Evolutionary conservation across 1,139 yeast species (phyloP).

Genomic region (Blastobotrys proliferans): DNA sequence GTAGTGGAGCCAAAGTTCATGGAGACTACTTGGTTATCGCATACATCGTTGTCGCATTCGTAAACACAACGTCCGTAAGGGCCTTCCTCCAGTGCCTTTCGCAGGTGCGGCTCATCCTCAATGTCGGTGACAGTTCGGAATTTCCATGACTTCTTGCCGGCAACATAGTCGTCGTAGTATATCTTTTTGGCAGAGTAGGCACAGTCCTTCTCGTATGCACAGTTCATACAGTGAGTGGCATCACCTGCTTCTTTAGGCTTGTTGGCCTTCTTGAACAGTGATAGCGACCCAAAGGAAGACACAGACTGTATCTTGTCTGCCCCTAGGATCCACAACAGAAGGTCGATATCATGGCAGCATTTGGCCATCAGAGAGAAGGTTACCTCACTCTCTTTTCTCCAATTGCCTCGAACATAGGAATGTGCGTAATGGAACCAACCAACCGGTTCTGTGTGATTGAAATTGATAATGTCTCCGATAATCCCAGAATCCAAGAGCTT

Average conservation of each 20-base stretch:
- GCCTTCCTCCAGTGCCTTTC: constrained; percentile 23
- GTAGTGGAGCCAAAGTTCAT: constrained; percentile 26
- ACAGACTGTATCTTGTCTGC: constrained; percentile 23
- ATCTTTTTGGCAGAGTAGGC: constrained; percentile 27
- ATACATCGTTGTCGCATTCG: constrained; percentile 29
- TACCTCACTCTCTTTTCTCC: constrained; percentile 25
- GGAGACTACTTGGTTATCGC: constrained; percentile 28
- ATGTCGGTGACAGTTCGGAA: constrained; percentile 24
- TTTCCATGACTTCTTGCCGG: constrained; percentile 18
- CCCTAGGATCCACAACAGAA: constrained; percentile 28
- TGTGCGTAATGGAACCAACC: constrained; percentile 33
- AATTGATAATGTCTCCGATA: constrained; percentile 27
- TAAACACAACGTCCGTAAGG: constrained; percentile 29
- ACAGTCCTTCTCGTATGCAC: constrained; percentile 24
- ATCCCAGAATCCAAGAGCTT: constrained; percentile 23
- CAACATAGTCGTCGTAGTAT: constrained; percentile 23
- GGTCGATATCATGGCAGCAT: constrained; percentile 30
- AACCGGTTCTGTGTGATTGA: constrained; percentile 32
- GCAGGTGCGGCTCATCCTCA: constrained; percentile 25
- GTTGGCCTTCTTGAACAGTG: constrained; percentile 24
- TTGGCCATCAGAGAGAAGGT: constrained; percentile 31
- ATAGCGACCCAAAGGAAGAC: constrained; percentile 27
- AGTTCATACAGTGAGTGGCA: constrained; percentile 23
- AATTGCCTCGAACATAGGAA: constrained; percentile 32
- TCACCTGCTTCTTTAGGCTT: constrained; percentile 26